Evolutionary conservation across 306 rosid species (phyloP).

Genomic region (Vicia villosa): DNA sequence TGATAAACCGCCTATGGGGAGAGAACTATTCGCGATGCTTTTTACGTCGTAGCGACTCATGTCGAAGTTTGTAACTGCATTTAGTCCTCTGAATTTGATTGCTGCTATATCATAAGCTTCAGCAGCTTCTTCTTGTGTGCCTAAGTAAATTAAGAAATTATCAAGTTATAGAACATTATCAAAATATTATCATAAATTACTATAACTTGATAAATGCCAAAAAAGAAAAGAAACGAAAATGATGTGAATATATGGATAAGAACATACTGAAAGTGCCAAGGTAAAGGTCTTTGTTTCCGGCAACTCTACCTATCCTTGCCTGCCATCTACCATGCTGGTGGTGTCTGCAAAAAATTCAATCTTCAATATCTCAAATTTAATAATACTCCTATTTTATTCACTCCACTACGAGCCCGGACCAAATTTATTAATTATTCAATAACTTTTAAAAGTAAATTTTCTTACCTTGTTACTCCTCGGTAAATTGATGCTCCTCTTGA

Average conservation of each 20-base stretch:
- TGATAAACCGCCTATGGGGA: constrained; percentile 79
- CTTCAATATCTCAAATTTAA: not conserved
- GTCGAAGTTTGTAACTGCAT: constrained; percentile 94
- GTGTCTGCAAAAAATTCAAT: constrained; percentile 54
- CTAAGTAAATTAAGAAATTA: constrained; percentile 34
- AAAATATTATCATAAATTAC: not conserved
- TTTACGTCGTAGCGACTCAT: constrained; percentile 92
- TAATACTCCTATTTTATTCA: constrained; percentile 10
- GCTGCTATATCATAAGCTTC: constrained; percentile 99
- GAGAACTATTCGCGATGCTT: constrained; percentile 81
- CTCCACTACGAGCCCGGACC: not conserved
- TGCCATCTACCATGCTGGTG: constrained; percentile 99
- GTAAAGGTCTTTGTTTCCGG: constrained; percentile 98
- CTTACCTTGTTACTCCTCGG: constrained; percentile 90
- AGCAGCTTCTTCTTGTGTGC: constrained; percentile 96
- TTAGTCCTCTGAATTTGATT: constrained; percentile 87
- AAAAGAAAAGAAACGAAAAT: not conserved
- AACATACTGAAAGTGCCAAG: constrained; percentile 34
- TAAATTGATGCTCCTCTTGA: constrained; percentile 97
- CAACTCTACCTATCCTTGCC: constrained; percentile 97
- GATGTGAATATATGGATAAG: no score
- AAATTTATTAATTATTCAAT: no score
- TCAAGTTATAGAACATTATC: not conserved
- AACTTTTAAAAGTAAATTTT: no score
- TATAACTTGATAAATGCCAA: no score